phyloP scores from a whole-genome alignment of 345 rosid genomes.

The Heritiera fomes region DNA sequence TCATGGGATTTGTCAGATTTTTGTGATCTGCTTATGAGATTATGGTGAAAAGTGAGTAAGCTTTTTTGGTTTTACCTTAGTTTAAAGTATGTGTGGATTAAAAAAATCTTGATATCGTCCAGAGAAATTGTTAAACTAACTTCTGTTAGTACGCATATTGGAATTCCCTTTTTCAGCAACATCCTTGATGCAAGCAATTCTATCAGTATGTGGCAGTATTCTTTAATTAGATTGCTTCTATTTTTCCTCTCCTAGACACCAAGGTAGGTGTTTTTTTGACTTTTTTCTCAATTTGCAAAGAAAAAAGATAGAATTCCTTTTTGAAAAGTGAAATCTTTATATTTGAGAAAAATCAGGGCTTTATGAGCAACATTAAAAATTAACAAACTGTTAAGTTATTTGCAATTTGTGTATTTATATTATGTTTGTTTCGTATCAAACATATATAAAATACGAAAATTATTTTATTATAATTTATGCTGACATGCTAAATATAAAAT shows the following conservation, averaged over 20 bases:
- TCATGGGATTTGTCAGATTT: not conserved
- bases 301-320: no score
- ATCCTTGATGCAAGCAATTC: conserved; percentile 9
- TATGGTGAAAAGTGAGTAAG: not conserved
- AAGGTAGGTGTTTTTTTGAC: not conserved
- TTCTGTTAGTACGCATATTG: not conserved
- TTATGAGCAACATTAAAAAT: not conserved
- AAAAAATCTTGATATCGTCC: not conserved
- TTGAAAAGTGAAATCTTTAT: not conserved
- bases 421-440: no score
- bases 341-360: not conserved
- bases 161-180: not conserved
- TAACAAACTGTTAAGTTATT: no score
- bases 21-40: not conserved
- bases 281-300: not conserved
- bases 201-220: not conserved
- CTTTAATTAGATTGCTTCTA: not conserved
- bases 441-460: no score
- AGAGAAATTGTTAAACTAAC: not conserved
- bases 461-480: no score
- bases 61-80: not conserved
- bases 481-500: no score
- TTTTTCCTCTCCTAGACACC: not conserved
- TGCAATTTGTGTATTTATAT: no score
- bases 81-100: no score